Evolutionary conservation across 768 basidiomycete genomes (phyloP).

Genomic region (Trametes cinnabarina): DNA sequence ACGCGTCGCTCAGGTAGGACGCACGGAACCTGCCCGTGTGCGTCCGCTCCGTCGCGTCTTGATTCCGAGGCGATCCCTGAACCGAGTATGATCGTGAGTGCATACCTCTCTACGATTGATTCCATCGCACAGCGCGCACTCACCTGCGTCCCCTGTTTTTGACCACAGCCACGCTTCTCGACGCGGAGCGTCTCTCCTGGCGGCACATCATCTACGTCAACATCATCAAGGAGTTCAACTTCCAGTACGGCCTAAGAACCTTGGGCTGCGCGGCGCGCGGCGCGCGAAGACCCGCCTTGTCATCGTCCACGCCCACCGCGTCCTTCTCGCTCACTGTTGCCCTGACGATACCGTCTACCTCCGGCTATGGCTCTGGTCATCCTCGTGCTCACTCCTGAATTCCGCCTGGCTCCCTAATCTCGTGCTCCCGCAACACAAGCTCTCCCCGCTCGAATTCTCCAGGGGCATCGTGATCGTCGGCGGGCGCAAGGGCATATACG

Average conservation of each 20-base stretch:
- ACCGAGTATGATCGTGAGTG: too few species aligned
- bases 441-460: conserved; percentile 67
- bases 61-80: too few species aligned
- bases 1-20: too few species aligned
- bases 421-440: conserved; percentile 47
- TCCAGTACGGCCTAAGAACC: conserved; percentile 42
- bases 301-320: conserved; percentile 2
- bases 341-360: conserved; percentile 20
- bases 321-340: too few species aligned
- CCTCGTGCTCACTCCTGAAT: conserved; percentile 19
- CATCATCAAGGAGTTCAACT: conserved; percentile 69
- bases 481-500: conserved; percentile 60
- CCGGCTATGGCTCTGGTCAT: conserved; percentile 21
- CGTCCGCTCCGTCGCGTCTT: too few species aligned
- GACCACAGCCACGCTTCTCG: too few species aligned
- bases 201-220: conserved; percentile 47
- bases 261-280: conserved; percentile 8
- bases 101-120: too few species aligned
- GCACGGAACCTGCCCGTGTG: too few species aligned
- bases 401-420: conserved; percentile 45
- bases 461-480: conserved; percentile 61
- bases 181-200: conserved; percentile 41
- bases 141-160: too few species aligned
- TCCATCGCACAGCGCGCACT: too few species aligned
- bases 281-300: too few species aligned